A percentile compares a stretch with the other conserved stretches of the same genome.
These are phyloP conservation scores for Tetratostichococcus sp. DNA, from an alignment of 139 green algal species.

Conservation along the genomic window DNA sequence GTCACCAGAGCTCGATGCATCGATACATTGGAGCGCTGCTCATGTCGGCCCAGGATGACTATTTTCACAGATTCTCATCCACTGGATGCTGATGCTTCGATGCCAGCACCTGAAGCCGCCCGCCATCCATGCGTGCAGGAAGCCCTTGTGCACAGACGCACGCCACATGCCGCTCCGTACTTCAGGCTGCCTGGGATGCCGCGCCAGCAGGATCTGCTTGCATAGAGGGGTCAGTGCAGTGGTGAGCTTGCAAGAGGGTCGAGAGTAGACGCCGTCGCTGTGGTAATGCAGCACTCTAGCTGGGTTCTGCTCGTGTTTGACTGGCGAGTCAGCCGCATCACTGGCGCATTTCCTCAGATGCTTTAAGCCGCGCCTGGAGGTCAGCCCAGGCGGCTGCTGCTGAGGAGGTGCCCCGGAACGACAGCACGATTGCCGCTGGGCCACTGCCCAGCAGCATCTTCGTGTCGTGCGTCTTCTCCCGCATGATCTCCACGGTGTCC, in stretches of 20 bases:
- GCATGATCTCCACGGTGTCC: neutral
- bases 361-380: slow-evolving; percentile 3
- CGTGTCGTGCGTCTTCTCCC: slow-evolving; percentile 10
- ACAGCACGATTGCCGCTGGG: slow-evolving; percentile 7
- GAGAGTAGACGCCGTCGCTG: too few relatives aligned
- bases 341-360: too few relatives aligned
- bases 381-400: slow-evolving; percentile 12
- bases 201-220: neutral
- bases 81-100: neutral
- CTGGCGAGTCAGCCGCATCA: too few relatives aligned
- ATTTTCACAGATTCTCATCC: neutral
- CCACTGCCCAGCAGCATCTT: slow-evolving; percentile 17
- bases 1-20: too few relatives aligned
- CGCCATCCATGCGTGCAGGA: slow-evolving; percentile 7
- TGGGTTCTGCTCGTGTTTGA: too few relatives aligned
- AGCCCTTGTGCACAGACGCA: slow-evolving; percentile 14
- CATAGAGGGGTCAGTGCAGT: too few relatives aligned
- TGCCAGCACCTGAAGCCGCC: slow-evolving; percentile 1
- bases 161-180: neutral
- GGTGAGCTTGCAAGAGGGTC: too few relatives aligned
- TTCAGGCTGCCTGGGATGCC: neutral
- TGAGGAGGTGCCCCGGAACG: slow-evolving; percentile 18
- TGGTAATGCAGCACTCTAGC: too few relatives aligned
- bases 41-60: too few relatives aligned
- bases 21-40: too few relatives aligned